These are phyloP conservation scores for Fonsecaea nubica DNA, from an alignment of 2,329 filamentous ascomycete genomes.

Conservation along the genomic window DNA sequence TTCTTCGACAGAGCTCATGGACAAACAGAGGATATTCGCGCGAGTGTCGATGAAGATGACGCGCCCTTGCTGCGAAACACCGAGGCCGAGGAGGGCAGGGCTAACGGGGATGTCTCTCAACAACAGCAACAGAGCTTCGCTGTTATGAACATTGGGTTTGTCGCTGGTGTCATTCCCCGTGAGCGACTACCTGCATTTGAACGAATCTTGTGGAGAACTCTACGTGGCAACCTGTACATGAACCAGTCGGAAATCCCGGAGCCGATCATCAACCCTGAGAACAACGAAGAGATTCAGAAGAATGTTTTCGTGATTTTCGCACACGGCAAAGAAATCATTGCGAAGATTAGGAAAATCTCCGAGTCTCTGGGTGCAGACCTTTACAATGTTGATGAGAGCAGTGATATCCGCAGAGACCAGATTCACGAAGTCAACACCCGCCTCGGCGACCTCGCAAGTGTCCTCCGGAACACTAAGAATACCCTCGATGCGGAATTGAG, in stretches of 20 bases:
- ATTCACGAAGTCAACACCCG: conserved; percentile 97
- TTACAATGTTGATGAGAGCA: conserved; percentile 97
- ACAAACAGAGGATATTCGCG: conserved; percentile 94
- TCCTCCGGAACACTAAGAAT: conserved; percentile 91
- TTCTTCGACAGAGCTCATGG: conserved; percentile 95
- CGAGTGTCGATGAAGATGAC: conserved; percentile 87
- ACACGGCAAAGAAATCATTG: conserved; percentile 96
- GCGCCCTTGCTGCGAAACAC: conserved; percentile 91
- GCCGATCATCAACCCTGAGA: conserved; percentile 86
- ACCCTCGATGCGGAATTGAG: conserved; percentile 91
- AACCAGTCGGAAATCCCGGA: conserved; percentile 99
- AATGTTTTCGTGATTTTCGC: conserved; percentile 99
- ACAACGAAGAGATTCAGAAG: conserved; percentile 91
- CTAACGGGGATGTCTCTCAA: conserved; percentile 67
- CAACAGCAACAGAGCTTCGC: conserved; percentile 78
- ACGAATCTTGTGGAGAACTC: conserved; percentile 94
- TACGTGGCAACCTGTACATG: conserved; percentile 99
- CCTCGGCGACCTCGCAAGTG: conserved; percentile 86
- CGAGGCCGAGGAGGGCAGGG: conserved; percentile 73
- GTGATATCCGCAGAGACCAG: conserved; percentile 91
- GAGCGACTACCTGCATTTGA: conserved; percentile 95
- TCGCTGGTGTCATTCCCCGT: conserved; percentile 91
- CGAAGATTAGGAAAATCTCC: conserved; percentile 98
- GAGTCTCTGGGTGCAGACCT: conserved; percentile 95
- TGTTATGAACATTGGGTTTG: conserved; percentile 98